Evolutionary conservation across 164 flowering plant genomes (phyloP).

Genomic region (Annona cherimola): DNA sequence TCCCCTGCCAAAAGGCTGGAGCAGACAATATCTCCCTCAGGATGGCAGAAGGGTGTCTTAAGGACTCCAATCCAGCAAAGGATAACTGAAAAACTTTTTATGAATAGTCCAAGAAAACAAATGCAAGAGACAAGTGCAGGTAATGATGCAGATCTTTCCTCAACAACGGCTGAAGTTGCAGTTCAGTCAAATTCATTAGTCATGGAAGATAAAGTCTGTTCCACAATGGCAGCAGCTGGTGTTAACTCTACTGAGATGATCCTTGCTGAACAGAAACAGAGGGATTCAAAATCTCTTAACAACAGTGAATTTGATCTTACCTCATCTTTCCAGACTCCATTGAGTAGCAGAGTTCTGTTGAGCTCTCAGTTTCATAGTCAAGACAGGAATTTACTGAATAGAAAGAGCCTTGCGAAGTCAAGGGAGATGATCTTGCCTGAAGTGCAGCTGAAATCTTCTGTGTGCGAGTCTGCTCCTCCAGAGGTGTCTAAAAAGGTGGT

Average conservation of each 20-base stretch:
- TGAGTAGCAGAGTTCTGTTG: constrained; percentile 9
- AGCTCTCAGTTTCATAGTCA: constrained; percentile 19
- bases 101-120: constrained; percentile 10
- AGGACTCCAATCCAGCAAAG: constrained; percentile 17
- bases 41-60: constrained; percentile 9
- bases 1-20: constrained; percentile 27
- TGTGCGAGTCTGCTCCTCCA: constrained; percentile 24
- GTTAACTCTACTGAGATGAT: constrained; percentile 1
- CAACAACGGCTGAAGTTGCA: constrained; percentile 13
- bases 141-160: constrained; percentile 12
- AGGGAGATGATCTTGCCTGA: constrained; percentile 14
- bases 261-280: constrained; percentile 4
- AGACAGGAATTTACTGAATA: constrained; percentile 13
- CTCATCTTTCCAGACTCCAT: constrained; percentile 14
- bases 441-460: constrained; percentile 12
- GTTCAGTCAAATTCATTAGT: constrained; percentile 10
- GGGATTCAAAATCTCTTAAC: constrained; percentile 11
- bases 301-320: constrained; percentile 21
- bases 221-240: constrained; percentile 8
- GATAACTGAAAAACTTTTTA: constrained; percentile 8
- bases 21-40: constrained; percentile 18
- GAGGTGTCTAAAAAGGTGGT: constrained; percentile 8
- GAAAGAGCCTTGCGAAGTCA: constrained; percentile 12
- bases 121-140: constrained; percentile 10
- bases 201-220: constrained; percentile 3